A percentile compares a stretch with the other conserved stretches of the same genome.
Evolutionary conservation across 768 basidiomycete species (phyloP).

Genomic region (Cystofilobasidium macerans): DNA sequence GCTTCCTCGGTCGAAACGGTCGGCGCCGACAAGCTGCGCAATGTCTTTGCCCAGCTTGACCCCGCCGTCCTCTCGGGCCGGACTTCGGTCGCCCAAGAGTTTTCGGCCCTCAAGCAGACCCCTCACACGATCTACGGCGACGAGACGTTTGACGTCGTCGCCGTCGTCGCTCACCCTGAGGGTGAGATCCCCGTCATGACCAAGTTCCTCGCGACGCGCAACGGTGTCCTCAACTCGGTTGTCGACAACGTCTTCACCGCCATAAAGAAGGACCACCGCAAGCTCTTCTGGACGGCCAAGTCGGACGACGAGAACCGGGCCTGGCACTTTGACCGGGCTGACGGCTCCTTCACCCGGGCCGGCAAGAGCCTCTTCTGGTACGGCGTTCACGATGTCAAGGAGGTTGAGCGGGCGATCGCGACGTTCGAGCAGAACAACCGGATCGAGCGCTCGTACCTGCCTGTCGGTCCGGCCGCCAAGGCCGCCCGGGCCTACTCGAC

Average conservation of each 20-base stretch:
- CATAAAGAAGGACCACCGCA: slow-evolving; percentile 87
- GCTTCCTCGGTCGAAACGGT: slow-evolving; percentile 67
- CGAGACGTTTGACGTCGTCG: slow-evolving; percentile 89
- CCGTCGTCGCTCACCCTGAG: slow-evolving; percentile 81
- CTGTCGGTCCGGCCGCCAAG: slow-evolving; percentile 46
- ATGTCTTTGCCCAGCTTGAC: slow-evolving; percentile 90
- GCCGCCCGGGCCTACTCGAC: slow-evolving; percentile 37
- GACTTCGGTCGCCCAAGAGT: slow-evolving; percentile 74
- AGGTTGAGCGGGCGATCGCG: slow-evolving; percentile 77
- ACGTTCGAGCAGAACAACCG: slow-evolving; percentile 53
- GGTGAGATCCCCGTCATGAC: slow-evolving; percentile 84
- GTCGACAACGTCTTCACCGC: slow-evolving; percentile 94
- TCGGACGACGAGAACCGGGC: slow-evolving; percentile 91
- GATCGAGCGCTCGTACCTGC: slow-evolving; percentile 79
- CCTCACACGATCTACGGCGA: slow-evolving; percentile 97
- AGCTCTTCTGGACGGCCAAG: slow-evolving; percentile 94
- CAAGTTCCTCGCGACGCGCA: slow-evolving; percentile 77
- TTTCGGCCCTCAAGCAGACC: slow-evolving; percentile 65
- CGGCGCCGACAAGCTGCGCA: slow-evolving; percentile 86
- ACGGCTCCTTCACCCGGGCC: slow-evolving; percentile 90
- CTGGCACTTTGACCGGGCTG: slow-evolving; percentile 98
- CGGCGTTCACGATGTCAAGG: slow-evolving; percentile 77
- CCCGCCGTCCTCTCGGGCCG: slow-evolving; percentile 74
- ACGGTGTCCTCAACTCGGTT: slow-evolving; percentile 83
- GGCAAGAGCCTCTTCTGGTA: slow-evolving; percentile 97